Conservation (phyloP, 2,329 filamentous ascomycete genomes). For the Aspergillus niger region DNA sequence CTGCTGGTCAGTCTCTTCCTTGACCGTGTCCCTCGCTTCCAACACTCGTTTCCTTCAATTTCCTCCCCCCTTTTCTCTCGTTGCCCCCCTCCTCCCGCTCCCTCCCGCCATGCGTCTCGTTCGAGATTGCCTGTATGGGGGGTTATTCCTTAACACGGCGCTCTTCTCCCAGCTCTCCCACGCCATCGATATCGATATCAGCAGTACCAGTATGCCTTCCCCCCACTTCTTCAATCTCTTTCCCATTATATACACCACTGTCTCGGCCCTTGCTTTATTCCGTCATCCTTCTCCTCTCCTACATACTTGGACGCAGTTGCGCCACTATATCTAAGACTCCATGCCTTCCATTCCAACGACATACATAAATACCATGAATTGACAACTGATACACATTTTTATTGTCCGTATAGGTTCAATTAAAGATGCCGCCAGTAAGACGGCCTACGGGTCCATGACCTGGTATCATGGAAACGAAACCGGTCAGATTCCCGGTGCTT, state of each 20-base stretch:
- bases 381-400: background rate
- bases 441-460: conserved; percentile 53
- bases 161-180: conserved; percentile 4
- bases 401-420: conserved; percentile 40
- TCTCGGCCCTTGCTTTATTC: background rate
- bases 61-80: no score
- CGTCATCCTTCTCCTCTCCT: background rate
- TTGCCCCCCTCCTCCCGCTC: background rate
- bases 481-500: conserved; percentile 53
- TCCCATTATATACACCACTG: background rate
- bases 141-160: conserved; percentile 8
- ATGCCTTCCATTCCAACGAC: no score
- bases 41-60: background rate
- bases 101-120: conserved; percentile 3
- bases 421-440: conserved; percentile 43
- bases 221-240: background rate
- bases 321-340: no score
- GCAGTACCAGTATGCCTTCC: conserved; percentile 26
- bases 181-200: conserved; percentile 32
- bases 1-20: background rate
- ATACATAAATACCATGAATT: no score
- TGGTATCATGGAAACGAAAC: conserved; percentile 57
- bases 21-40: conserved; percentile 1
- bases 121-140: conserved; percentile 6
- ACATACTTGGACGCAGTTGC: background rate